phyloP scores from a whole-genome alignment of 495 filamentous ascomycete species.

The Xylaria sp. region DNA sequence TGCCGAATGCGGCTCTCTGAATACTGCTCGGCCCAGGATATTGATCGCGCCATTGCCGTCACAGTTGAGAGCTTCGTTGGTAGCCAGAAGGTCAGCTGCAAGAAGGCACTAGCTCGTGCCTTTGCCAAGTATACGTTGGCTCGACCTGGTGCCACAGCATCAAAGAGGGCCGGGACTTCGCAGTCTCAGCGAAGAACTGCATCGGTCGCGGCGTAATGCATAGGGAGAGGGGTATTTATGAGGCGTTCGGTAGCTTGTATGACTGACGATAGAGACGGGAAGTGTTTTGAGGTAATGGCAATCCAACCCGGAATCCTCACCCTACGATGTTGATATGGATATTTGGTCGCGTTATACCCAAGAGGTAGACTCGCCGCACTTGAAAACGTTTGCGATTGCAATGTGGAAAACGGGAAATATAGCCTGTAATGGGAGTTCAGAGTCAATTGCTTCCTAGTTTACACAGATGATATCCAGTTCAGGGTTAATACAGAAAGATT shows the following conservation, averaged over 20 bases:
- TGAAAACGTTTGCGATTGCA: background rate
- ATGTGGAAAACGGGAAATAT: background rate
- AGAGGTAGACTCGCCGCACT: background rate
- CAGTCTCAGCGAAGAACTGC: conserved; percentile 34
- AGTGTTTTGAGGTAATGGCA: conserved; percentile 8
- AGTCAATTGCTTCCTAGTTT: background rate
- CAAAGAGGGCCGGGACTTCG: conserved; percentile 29
- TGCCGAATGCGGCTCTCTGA: conserved; percentile 95
- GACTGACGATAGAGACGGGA: conserved; percentile 5
- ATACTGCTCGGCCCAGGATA: conserved; percentile 86
- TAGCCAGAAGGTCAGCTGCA: conserved; percentile 95
- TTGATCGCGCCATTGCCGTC: conserved; percentile 96
- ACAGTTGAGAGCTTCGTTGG: conserved; percentile 96
- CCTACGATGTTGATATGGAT: background rate
- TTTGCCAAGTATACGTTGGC: conserved; percentile 92
- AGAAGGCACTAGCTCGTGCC: conserved; percentile 93
- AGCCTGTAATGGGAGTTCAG: background rate
- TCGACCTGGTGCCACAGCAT: conserved; percentile 42
- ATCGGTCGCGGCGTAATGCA: conserved; percentile 28
- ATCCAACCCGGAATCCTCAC: background rate
- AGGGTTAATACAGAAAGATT: background rate
- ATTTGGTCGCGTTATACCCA: background rate
- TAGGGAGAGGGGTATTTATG: background rate
- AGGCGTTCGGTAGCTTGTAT: conserved; percentile 5
- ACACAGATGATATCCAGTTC: conserved; percentile 6